Conservation (phyloP, 371 early-diverging fungal species). For the Mortierella sp. region DNA sequence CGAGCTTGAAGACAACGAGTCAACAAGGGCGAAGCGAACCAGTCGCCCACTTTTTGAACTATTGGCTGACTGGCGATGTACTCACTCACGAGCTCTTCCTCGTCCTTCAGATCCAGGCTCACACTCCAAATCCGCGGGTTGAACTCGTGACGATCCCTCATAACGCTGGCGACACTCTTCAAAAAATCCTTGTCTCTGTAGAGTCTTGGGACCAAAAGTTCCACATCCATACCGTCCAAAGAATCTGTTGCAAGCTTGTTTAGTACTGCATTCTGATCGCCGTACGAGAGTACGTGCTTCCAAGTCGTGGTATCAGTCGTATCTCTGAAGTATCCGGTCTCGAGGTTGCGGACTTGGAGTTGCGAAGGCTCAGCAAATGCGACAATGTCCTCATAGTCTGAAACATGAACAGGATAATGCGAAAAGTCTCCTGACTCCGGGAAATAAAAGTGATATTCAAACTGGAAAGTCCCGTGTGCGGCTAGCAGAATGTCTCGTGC, state of each 20-base stretch:
- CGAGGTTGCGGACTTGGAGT: constrained; percentile 23
- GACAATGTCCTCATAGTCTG: constrained; percentile 45
- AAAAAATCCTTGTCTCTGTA: constrained; percentile 24
- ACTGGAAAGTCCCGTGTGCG: constrained; percentile 41
- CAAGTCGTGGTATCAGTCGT: constrained; percentile 25
- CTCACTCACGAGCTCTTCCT: constrained; percentile 25
- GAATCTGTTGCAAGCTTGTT: constrained; percentile 42
- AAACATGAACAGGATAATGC: constrained; percentile 60
- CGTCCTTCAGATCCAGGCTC: constrained; percentile 20
- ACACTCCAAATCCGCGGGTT: constrained; percentile 46
- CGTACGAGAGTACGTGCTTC: constrained; percentile 24
- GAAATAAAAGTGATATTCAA: constrained; percentile 63
- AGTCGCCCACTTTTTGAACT: constrained; percentile 31
- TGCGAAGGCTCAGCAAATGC: constrained; percentile 28
- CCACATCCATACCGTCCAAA: constrained; percentile 24
- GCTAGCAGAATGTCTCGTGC: constrained; percentile 27
- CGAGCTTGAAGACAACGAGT: constrained; percentile 13
- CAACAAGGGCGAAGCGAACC: constrained; percentile 60
- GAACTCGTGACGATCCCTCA: constrained; percentile 39
- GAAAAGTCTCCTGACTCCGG: constrained; percentile 59
- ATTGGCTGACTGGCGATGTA: constrained; percentile 42
- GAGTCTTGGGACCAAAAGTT: constrained; percentile 32
- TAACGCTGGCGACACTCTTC: constrained; percentile 23
- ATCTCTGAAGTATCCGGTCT: constrained; percentile 2
- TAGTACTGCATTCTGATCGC: constrained; percentile 29